Base-by-base conservation (phyloP, 176 grass and related monocot genomes). In the Zizania latifolia region DNA sequence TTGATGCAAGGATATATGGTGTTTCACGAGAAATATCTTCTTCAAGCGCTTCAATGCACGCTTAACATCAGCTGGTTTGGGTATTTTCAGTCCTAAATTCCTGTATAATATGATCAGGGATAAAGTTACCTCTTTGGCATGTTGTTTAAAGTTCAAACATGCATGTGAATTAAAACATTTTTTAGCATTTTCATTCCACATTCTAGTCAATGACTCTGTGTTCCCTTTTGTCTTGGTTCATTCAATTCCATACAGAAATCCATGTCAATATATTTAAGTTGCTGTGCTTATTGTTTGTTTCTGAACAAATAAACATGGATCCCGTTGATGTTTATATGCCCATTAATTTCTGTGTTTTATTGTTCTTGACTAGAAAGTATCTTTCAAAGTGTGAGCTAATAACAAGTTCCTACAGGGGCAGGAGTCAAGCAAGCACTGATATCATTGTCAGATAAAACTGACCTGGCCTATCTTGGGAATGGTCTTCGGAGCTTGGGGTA, bases 401-500 rank as follows among this genome's bases (percentile, higher is more conserved):
- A 37, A 41, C 53, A 77, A 62, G 11, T 70, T 77, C 55, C 10
- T 59, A 50, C 40, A 69, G 37, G 50, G 30, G 67, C 61, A 87
- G 84, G 84, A 43, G 22, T 55, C 15, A 90, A 90, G 51, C 87
- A 87, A 84, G 90, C 75, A 71, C 50, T 87, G 78, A 90, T 93
- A 76, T 93, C 87, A 4, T 61, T 93, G 48, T 93, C 81, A 1
- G 81, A 92, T 59, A 92, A 92, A 75, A 82, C 78, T 4, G 86
- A 83, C 33, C 61, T 92, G 77, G 65, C 65, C 70, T 77, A 80
- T 70, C 90, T 92, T 78, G 86, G 79, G 61, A 82, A 83, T 2
- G 83, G 79, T 69, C 90, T 92, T 76, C 82, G 83, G 68, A 58
- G 59, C 17, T 74, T 92, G 43, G 90, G 90, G 90, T 92, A 58